Base-by-base conservation (phyloP, 305 asterid species). In the Fraxinus latifolia region DNA sequence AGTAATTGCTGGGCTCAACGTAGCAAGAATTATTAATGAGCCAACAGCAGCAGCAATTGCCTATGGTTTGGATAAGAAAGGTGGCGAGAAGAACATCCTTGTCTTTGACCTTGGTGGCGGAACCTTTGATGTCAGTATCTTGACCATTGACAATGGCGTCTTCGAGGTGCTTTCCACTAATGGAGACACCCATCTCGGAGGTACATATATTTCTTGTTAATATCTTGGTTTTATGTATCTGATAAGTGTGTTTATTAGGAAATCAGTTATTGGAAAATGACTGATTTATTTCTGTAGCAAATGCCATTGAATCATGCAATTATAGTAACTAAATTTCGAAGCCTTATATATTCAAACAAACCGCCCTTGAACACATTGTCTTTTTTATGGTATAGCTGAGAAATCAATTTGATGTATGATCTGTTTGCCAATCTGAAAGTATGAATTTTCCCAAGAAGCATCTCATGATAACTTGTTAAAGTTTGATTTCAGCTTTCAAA, bases 111-210 rank as follows among this genome's bases (percentile, higher is more conserved):
- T 89, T 72, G 92, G 92, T 82, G 92, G 92, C 77, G 92, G 90
- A 71, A 89, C 92, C 27, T 89, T 89, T 17, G 92, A 89, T 83
- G 92, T 83, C 85, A 89, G 91, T 76, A 75, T 89, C 82, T 83
- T 87, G 82, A 87, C 89, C 36, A 84, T 87, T 44, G 91, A 87
- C 53, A 86, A 89, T 81, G 92, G 91, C 0, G 89, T 86, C 31
- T 89, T 89, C 55, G 88, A 89, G 89, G 88, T 87, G 82, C 89
- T 89, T 60, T 78, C 92, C 77, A 89, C 92, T 17, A 89, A 89
- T 70, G 92, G 92, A 65, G 92, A 89, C 78, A 89, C 92, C 77
- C 92, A 89, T 81, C 91, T 89, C 12, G 92, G 92, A 89, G 92
- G 92, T 86, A 74, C 83, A 89, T n/a, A 82, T 79, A 37, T 74